Percentiles rank a stretch among this genome's conserved stretches.
Evolutionary conservation across 2,329 filamentous ascomycete genomes (phyloP).

Genomic region (Calonectria pseudoturangicola): DNA sequence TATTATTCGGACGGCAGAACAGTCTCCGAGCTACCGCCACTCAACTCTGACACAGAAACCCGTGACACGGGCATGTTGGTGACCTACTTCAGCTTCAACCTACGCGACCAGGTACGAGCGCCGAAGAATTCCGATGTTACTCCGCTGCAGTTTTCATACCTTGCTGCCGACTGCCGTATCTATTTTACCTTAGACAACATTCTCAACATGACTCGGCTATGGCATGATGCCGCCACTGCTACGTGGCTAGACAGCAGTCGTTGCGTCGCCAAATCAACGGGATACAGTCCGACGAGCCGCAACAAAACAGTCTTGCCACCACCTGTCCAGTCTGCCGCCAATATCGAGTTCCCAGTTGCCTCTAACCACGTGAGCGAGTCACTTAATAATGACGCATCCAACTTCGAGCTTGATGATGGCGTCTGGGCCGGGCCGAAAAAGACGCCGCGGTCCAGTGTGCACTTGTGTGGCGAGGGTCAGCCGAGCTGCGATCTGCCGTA

Average conservation of each 20-base stretch:
- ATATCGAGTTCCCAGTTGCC: not conserved
- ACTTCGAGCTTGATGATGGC: not conserved
- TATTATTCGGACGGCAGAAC: not conserved
- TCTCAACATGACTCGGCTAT: not conserved
- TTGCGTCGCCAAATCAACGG: slow-evolving; percentile 1
- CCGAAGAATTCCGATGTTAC: not conserved
- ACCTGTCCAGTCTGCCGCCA: not conserved
- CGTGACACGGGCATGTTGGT: slow-evolving; percentile 6
- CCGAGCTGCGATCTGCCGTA: not conserved
- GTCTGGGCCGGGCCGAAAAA: not conserved
- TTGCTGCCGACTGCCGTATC: slow-evolving; percentile 1
- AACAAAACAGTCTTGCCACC: not conserved
- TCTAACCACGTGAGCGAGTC: not conserved
- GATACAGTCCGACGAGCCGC: not conserved
- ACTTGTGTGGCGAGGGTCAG: not conserved
- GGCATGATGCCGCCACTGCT: not conserved
- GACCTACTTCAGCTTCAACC: not conserved
- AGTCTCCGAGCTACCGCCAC: not conserved
- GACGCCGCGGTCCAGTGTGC: not conserved
- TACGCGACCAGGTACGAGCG: not conserved
- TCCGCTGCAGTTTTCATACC: slow-evolving; percentile 8
- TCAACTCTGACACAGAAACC: not conserved
- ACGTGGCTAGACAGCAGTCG: not conserved
- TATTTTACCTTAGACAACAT: not conserved
- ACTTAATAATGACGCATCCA: not conserved